Base-by-base conservation (phyloP, 2,329 filamentous ascomycete genomes). In the Fusarium pilosicola region DNA sequence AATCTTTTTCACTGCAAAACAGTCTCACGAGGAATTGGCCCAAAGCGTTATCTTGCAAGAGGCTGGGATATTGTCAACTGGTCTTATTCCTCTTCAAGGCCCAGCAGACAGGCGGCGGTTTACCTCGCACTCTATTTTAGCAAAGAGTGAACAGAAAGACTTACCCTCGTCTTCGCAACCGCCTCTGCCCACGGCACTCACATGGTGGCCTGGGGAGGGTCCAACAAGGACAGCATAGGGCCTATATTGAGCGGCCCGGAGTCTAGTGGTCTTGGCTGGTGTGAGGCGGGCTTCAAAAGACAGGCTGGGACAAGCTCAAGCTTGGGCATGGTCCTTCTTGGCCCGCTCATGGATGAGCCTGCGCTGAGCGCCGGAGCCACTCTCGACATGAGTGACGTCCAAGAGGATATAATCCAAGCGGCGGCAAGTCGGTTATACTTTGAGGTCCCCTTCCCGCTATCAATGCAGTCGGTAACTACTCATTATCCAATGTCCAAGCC, bases 371-470 rank as follows among this genome's bases (percentile, higher is more conserved):
- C 10, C 15, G 6, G 15, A 26, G 26, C 17, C 24, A 26, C 24
- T 20, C 42, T 26, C 17, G 1, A 26, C 42, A 26, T 26, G 24
- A 17, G 17, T 5, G 17, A 1, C 24, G 17, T 20, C 24, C 17
- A 26, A 20, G 7, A 11, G 42, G 3, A 6, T 45, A 26, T 20
- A 5, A 2, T 45, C 4, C 3, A 45, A 13, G 17, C 7, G 42
- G 10, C 17, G 42, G 24, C 24, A 5, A 55, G 4, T 51, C 1
- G 26, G 5, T 22, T 18, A 20, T 6, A 14, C 24, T n/a, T 49
- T 5, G 6, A 49, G 24, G 11, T 2, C 13, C 7, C 14, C 11
- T 34, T 7, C 1, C 8, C 18, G 1, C 28, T 18, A n/a, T 15
- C 22, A 15, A 11, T 39, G 1, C 18, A 39, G 18, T 18, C n/a